Conservation (phyloP, 768 basidiomycete species). For the Coprinopsis sp. region DNA sequence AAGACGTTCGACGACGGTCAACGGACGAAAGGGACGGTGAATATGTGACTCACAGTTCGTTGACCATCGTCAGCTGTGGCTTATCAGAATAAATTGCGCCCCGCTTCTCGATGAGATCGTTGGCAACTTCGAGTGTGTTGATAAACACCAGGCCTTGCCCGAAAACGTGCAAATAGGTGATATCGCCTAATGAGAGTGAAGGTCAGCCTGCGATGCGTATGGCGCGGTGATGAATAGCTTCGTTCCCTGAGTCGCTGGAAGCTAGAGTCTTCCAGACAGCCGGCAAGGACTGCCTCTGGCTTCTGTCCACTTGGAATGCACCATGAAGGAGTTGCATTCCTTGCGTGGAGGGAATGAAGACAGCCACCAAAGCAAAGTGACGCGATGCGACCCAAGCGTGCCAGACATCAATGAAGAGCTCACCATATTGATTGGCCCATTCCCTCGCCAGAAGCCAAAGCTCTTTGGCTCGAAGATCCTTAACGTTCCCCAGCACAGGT, state of each 20-base stretch:
- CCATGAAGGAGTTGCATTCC: background rate
- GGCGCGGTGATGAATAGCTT: background rate
- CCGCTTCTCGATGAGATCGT: constrained; percentile 65
- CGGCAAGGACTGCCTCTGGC: too few species aligned
- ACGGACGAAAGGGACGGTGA: constrained; percentile 4
- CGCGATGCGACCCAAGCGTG: too few species aligned
- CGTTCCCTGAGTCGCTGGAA: constrained; percentile 2
- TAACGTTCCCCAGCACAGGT: constrained; percentile 61
- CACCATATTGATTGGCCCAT: constrained; percentile 65
- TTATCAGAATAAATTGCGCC: constrained; percentile 75
- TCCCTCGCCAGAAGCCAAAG: constrained; percentile 58
- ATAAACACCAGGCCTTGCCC: constrained; percentile 67
- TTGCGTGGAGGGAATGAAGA: too few species aligned
- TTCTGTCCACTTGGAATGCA: background rate
- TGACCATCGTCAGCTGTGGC: constrained; percentile 62
- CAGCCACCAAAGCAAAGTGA: too few species aligned
- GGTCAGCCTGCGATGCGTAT: constrained; percentile 8
- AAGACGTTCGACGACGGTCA: background rate
- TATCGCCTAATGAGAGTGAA: constrained; percentile 40
- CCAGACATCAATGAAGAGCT: constrained; percentile 18
- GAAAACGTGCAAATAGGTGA: constrained; percentile 61
- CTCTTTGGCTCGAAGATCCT: constrained; percentile 54
- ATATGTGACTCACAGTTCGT: constrained; percentile 53
- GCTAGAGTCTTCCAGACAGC: background rate
- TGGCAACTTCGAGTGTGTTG: constrained; percentile 52